Evolutionary conservation across 1,139 yeast genomes (phyloP).

Genomic region (Arxiozyma slooffiae): DNA sequence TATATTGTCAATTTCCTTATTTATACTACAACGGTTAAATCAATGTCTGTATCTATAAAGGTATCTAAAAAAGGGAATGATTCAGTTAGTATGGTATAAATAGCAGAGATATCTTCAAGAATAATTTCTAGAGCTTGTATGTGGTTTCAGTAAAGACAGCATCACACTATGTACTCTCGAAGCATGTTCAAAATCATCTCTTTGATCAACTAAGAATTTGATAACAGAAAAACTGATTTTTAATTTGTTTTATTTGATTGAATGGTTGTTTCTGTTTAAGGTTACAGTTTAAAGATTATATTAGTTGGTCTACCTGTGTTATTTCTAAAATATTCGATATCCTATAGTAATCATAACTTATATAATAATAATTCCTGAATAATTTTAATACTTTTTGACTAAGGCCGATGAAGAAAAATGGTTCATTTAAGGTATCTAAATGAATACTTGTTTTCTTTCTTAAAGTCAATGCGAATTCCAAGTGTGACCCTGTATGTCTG

Average conservation of each 20-base stretch:
- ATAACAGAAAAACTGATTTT: constrained; percentile 89
- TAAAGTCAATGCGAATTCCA: not conserved
- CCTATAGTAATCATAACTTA: constrained; percentile 47
- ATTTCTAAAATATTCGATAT: no score
- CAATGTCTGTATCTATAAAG: constrained; percentile 42
- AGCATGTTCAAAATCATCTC: constrained; percentile 58
- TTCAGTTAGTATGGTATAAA: constrained; percentile 58
- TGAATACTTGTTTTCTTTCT: constrained; percentile 37
- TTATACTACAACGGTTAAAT: constrained; percentile 47
- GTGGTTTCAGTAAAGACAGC: constrained; percentile 49
- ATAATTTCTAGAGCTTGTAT: constrained; percentile 47
- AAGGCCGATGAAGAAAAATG: constrained; percentile 66
- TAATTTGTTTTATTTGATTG: constrained; percentile 60
- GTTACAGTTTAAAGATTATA: constrained; percentile 78
- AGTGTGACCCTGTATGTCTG: constrained; percentile 46
- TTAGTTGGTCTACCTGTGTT: constrained; percentile 92
- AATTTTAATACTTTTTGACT: constrained; percentile 55
- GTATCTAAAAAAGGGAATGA: constrained; percentile 70
- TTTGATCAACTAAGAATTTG: constrained; percentile 81
- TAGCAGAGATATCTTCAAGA: constrained; percentile 42
- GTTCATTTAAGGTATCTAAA: constrained; percentile 88
- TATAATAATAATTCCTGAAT: constrained; percentile 83
- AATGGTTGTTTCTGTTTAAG: constrained; percentile 60
- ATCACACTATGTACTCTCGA: constrained; percentile 96
- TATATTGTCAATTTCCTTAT: constrained; percentile 47